These are phyloP conservation scores for Cercospora janseana DNA, from an alignment of 2,329 filamentous ascomycete genomes.

Conservation along the genomic window DNA sequence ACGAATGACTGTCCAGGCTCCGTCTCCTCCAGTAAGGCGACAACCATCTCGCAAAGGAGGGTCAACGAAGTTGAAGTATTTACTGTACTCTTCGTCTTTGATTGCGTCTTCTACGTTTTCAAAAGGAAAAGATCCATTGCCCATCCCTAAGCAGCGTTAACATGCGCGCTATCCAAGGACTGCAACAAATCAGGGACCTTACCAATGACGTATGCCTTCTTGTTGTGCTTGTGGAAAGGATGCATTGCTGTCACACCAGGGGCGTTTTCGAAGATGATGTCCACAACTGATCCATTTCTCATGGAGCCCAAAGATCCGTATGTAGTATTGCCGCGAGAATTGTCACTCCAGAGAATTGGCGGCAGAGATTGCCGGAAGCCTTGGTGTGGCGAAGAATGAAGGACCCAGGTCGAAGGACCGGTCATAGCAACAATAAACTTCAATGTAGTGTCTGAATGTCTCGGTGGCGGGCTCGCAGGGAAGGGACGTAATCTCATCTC, in stretches of 20 bases:
- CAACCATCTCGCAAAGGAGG: constrained; percentile 21
- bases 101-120: background rate
- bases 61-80: constrained; percentile 22
- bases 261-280: constrained; percentile 31
- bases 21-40: constrained; percentile 12
- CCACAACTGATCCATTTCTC: constrained; percentile 30
- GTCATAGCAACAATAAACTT: constrained; percentile 18
- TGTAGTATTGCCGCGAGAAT: constrained; percentile 16
- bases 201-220: constrained; percentile 32
- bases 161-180: constrained; percentile 24
- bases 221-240: constrained; percentile 35
- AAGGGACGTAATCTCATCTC: constrained; percentile 20
- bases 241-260: constrained; percentile 23
- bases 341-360: constrained; percentile 21
- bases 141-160: background rate
- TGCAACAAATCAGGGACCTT: constrained; percentile 27
- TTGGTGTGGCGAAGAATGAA: constrained; percentile 21
- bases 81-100: background rate
- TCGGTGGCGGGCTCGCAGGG: constrained; percentile 15
- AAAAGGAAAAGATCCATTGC: background rate
- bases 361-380: constrained; percentile 24
- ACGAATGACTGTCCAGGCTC: constrained; percentile 22
- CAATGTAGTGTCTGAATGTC: constrained; percentile 16
- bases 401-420: constrained; percentile 16
- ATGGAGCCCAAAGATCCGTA: constrained; percentile 38